Evolutionary conservation across 2,329 filamentous ascomycete genomes (phyloP).

Genomic region (Delphinella strobiligena): DNA sequence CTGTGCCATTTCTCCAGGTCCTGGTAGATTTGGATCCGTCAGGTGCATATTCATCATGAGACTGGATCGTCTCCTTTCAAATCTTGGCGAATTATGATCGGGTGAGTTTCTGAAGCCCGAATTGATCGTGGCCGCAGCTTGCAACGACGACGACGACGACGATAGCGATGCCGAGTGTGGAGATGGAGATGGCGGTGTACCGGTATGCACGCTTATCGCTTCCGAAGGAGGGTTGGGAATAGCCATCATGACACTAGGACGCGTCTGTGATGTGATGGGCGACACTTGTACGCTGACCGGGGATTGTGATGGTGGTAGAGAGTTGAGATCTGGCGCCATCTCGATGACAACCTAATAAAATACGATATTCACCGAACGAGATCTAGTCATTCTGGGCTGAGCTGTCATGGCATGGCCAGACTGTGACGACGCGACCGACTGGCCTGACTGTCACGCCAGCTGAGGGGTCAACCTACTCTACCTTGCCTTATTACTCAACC

Average conservation of each 20-base stretch:
- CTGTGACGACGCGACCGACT: no score
- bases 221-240: no score
- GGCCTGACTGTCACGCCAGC: no score
- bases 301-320: conserved; percentile 40
- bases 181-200: conserved; percentile 43
- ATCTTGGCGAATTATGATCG: conserved; percentile 2
- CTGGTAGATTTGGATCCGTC: conserved; percentile 57
- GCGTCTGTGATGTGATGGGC: background rate
- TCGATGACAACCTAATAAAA: no score
- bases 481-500: no score
- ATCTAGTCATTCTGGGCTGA: no score
- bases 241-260: background rate
- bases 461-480: no score
- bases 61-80: conserved; percentile 45
- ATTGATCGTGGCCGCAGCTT: conserved; percentile 67
- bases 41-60: conserved; percentile 63
- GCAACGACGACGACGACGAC: conserved; percentile 52
- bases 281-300: conserved; percentile 6
- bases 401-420: no score
- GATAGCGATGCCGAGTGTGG: conserved; percentile 56
- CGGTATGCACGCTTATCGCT: conserved; percentile 23
- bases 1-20: conserved; percentile 58
- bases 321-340: conserved; percentile 50
- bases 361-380: no score
- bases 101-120: conserved; percentile 35